These are phyloP conservation scores for Tricholoma saponaceum DNA, from an alignment of 768 basidiomycete species.

Conservation along the genomic window DNA sequence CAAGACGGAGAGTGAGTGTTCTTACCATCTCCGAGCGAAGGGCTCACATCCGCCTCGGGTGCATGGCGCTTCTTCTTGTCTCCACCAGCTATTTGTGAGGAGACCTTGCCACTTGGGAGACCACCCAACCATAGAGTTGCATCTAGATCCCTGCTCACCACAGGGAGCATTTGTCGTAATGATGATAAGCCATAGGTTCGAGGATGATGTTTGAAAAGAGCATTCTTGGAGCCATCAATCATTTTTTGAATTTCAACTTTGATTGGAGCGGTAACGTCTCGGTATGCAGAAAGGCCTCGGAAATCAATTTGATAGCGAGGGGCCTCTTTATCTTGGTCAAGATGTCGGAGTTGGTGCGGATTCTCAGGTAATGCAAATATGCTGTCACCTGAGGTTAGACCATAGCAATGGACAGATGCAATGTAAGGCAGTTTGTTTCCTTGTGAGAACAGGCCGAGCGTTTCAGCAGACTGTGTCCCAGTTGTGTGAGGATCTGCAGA, in stretches of 20 bases:
- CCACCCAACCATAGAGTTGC: not conserved
- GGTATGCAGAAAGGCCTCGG: slow-evolving; percentile 6
- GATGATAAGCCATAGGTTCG: not conserved
- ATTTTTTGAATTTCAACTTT: not conserved
- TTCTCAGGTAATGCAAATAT: not conserved
- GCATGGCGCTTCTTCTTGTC: not conserved
- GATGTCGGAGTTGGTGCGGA: not conserved
- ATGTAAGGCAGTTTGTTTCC: slow-evolving; percentile 11
- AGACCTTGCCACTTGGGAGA: not conserved
- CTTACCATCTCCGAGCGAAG: not conserved
- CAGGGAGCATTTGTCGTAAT: not conserved
- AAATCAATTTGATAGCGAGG: slow-evolving; percentile 15
- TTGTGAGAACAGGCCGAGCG: not conserved
- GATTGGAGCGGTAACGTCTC: not conserved
- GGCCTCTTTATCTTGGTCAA: slow-evolving; percentile 9
- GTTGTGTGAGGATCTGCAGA: not conserved
- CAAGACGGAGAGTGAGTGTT: not conserved
- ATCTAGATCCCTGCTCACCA: not conserved
- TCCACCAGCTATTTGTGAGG: not conserved
- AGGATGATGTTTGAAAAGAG: not conserved
- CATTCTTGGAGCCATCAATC: not conserved
- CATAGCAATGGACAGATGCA: slow-evolving; percentile 15
- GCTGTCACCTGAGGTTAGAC: not conserved
- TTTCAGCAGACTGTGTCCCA: not conserved
- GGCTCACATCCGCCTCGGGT: not conserved